Percentiles rank a stretch among this genome's conserved stretches.
phyloP scores from a whole-genome alignment of 2,329 filamentous ascomycete species.

The Lachnellula occidentalis region DNA sequence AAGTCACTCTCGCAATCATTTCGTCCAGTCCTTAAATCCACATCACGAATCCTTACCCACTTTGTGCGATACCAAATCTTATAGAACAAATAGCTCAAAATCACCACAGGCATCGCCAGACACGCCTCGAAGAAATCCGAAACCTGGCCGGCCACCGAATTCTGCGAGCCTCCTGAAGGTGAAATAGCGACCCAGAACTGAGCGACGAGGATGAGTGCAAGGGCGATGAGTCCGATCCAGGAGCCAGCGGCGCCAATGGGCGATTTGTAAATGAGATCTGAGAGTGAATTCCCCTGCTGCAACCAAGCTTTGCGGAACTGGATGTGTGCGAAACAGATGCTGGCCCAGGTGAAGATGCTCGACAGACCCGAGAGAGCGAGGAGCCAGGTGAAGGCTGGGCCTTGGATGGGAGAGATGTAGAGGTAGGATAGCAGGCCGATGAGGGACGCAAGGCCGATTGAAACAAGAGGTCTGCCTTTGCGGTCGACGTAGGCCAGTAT shows the following conservation, averaged over 20 bases:
- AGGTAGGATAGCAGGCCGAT: conserved; percentile 75
- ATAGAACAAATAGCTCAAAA: conserved; percentile 64
- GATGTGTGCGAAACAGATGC: conserved; percentile 83
- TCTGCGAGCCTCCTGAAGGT: conserved; percentile 53
- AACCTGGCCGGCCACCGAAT: conserved; percentile 41
- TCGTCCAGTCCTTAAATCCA: conserved; percentile 82
- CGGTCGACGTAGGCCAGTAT: conserved; percentile 78
- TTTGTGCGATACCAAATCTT: conserved; percentile 71
- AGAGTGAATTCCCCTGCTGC: conserved; percentile 51
- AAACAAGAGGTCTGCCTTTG: conserved; percentile 70
- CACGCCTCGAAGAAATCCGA: conserved; percentile 70
- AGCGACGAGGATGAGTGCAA: conserved; percentile 36
- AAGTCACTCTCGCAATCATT: conserved; percentile 76
- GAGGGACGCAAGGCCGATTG: conserved; percentile 59
- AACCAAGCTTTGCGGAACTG: conserved; percentile 80
- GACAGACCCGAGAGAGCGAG: conserved; percentile 67
- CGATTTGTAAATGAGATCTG: conserved; percentile 59
- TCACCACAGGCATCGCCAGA: conserved; percentile 62
- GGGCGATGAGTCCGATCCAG: conserved; percentile 53
- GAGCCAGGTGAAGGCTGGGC: conserved; percentile 72
- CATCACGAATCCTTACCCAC: conserved; percentile 62
- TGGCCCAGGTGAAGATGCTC: conserved; percentile 72
- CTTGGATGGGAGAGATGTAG: conserved; percentile 50
- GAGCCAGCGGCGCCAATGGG: conserved; percentile 56
- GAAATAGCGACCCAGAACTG: conserved; percentile 77